These are phyloP conservation scores for Rhodotorula paludigena DNA, from an alignment of 768 basidiomycete species.

Conservation along the genomic window DNA sequence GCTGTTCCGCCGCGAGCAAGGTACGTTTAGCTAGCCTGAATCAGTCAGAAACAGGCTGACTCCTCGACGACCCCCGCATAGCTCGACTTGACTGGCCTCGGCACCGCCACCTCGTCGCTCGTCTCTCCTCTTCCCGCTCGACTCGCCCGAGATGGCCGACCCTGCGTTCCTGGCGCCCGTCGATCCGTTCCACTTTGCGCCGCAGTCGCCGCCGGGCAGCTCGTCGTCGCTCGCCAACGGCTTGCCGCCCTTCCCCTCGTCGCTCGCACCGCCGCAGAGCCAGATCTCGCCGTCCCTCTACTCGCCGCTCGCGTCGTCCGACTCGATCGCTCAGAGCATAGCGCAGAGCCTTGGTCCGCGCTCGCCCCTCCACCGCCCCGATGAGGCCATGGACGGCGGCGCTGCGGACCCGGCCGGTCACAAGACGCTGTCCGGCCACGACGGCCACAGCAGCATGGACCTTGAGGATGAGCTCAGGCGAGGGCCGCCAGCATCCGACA, in stretches of 20 bases:
- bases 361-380: not conserved
- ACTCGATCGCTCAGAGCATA: constrained; percentile 18
- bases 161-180: not conserved
- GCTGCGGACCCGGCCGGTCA: not conserved
- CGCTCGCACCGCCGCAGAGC: constrained; percentile 8
- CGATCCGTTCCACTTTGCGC: constrained; percentile 33
- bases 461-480: constrained; percentile 33
- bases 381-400: constrained; percentile 28
- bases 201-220: constrained; percentile 16
- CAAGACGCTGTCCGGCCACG: not conserved
- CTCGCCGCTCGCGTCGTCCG: constrained; percentile 18
- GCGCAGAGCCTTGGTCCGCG: constrained; percentile 15
- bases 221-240: not conserved
- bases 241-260: not conserved
- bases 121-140: not conserved
- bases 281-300: constrained; percentile 25
- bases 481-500: constrained; percentile 30
- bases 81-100: too few relatives aligned
- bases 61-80: too few relatives aligned
- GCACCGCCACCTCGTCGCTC: not conserved
- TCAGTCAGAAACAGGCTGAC: too few relatives aligned
- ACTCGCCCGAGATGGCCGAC: not conserved
- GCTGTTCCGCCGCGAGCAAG: too few relatives aligned
- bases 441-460: constrained; percentile 3
- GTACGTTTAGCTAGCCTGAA: too few relatives aligned